A percentile compares a stretch with the other conserved stretches of the same genome.
phyloP scores from a whole-genome alignment of 768 basidiomycete species.

The Pleurotus platypus region DNA sequence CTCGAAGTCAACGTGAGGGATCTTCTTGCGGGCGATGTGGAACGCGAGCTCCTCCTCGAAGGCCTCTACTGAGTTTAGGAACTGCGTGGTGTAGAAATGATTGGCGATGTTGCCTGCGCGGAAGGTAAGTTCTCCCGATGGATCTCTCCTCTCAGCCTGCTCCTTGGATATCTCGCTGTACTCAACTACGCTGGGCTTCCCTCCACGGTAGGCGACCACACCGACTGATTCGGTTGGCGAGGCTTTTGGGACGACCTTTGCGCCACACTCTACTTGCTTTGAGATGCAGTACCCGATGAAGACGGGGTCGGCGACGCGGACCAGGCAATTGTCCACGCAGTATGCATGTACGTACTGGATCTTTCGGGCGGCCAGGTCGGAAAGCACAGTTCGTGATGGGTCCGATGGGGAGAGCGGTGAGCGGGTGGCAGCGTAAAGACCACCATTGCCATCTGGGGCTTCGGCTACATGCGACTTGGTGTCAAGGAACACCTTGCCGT shows the following conservation, averaged over 20 bases:
- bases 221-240: constrained; percentile 90
- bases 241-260: constrained; percentile 93
- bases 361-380: constrained; percentile 73
- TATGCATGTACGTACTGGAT: constrained; percentile 92
- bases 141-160: constrained; percentile 75
- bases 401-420: constrained; percentile 60
- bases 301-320: constrained; percentile 93
- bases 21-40: constrained; percentile 99
- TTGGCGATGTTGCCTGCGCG: constrained; percentile 97
- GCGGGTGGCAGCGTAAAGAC: constrained; percentile 92
- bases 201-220: constrained; percentile 83
- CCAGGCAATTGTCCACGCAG: constrained; percentile 98
- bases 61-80: constrained; percentile 70
- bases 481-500: constrained; percentile 91
- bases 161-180: constrained; percentile 93
- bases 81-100: constrained; percentile 92
- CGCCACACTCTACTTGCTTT: constrained; percentile 86
- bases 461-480: constrained; percentile 78
- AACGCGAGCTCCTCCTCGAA: constrained; percentile 91
- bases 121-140: constrained; percentile 79
- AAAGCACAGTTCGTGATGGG: constrained; percentile 70
- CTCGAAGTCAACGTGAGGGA: constrained; percentile 72
- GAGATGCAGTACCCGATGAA: constrained; percentile 94
- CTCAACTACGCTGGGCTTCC: constrained; percentile 89
- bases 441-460: constrained; percentile 97